phyloP scores from a whole-genome alignment of 306 rosid species.

The Glycine latifolia region DNA sequence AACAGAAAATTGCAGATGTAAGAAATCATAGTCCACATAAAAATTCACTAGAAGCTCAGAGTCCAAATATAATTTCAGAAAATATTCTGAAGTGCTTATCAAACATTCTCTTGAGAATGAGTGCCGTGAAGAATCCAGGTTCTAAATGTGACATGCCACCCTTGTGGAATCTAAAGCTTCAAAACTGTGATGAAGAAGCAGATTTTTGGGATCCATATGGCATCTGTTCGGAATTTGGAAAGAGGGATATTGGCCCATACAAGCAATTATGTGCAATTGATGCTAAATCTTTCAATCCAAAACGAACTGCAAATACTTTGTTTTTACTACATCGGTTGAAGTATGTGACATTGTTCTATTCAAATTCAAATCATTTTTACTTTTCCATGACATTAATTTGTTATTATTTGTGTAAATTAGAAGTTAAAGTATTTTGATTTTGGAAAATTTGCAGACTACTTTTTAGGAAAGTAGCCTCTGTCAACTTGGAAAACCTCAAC shows the following conservation, averaged over 20 bases:
- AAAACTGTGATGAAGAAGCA: constrained; percentile 45
- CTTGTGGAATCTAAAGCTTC: constrained; percentile 49
- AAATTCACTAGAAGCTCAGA: constrained; percentile 56
- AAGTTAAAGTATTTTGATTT: constrained; percentile 33
- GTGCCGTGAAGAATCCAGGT: constrained; percentile 61
- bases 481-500: constrained; percentile 68
- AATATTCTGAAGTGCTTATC: constrained; percentile 82
- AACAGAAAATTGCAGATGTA: constrained; percentile 52
- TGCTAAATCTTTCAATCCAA: constrained; percentile 66
- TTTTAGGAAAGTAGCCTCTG: constrained; percentile 77
- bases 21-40: constrained; percentile 50
- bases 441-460: constrained; percentile 68
- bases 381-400: constrained; percentile 31
- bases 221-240: constrained; percentile 69
- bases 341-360: constrained; percentile 54
- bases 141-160: constrained; percentile 51
- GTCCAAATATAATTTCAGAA: constrained; percentile 82
- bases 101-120: constrained; percentile 77
- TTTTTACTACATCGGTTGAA: constrained; percentile 76
- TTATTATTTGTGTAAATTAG: constrained; percentile 26
- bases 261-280: constrained; percentile 66
- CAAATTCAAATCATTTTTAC: not conserved
- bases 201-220: constrained; percentile 73
- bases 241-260: constrained; percentile 82
- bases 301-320: constrained; percentile 72